A percentile compares a stretch with the other conserved stretches of the same genome.
Conservation (phyloP, 2,329 filamentous ascomycete genomes). For the Lasiodiplodia sp. region DNA sequence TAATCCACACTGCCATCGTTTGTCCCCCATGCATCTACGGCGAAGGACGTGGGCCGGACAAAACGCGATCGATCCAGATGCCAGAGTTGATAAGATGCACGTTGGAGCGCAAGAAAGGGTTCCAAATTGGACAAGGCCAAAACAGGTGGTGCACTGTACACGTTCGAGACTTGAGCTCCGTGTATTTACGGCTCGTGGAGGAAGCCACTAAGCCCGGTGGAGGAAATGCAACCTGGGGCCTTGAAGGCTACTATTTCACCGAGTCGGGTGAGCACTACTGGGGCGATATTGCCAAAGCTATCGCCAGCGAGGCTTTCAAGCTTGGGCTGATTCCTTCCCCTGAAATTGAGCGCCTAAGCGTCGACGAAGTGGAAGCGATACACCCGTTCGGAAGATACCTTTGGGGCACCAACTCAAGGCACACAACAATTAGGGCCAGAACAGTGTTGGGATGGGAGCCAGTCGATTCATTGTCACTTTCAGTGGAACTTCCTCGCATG, state of each 20-base stretch:
- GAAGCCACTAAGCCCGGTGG: constrained; percentile 49
- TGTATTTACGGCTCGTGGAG: constrained; percentile 64
- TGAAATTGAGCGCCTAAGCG: not conserved
- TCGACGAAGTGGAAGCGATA: not conserved
- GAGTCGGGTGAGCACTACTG: constrained; percentile 69
- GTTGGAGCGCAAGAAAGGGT: constrained; percentile 59
- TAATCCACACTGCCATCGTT: constrained; percentile 56
- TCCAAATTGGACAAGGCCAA: constrained; percentile 63
- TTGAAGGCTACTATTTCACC: constrained; percentile 70
- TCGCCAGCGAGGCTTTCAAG: constrained; percentile 54
- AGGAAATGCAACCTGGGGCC: constrained; percentile 61
- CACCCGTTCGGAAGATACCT: not conserved
- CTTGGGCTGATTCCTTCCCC: not conserved
- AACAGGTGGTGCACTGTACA: constrained; percentile 63
- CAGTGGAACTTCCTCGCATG: too few relatives aligned
- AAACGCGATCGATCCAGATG: constrained; percentile 61
- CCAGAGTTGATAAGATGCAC: constrained; percentile 67
- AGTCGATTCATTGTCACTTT: too few relatives aligned
- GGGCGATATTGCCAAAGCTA: constrained; percentile 61
- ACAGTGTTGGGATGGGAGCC: constrained; percentile 65
- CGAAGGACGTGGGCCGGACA: constrained; percentile 63
- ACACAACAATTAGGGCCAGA: constrained; percentile 61
- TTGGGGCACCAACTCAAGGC: constrained; percentile 46
- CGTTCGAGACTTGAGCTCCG: constrained; percentile 66
- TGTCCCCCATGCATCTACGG: constrained; percentile 72